Percentiles rank a stretch among this genome's conserved stretches.
Conservation (phyloP, 306 rosid genomes). For the Medicago arabica region DNA sequence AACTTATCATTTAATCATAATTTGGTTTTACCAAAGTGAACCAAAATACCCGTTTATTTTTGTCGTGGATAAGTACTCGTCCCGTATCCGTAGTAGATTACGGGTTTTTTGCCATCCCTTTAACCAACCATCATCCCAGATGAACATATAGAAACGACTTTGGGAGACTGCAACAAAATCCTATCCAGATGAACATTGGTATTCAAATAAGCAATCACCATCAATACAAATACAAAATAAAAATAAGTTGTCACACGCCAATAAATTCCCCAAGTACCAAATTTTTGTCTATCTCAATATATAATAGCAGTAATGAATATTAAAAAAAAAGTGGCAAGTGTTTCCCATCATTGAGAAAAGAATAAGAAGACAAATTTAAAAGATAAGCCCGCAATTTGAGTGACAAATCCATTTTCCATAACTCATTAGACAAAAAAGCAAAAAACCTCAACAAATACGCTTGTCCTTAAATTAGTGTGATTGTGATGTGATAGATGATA, state of each 20-base stretch:
- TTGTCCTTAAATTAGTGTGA: constrained; percentile 20
- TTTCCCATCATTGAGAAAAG: not conserved
- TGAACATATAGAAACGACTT: no score
- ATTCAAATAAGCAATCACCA: not conserved
- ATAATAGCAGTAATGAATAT: not conserved
- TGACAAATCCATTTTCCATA: constrained; percentile 40
- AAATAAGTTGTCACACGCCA: not conserved
- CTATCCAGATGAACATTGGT: not conserved
- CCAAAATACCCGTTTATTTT: no score
- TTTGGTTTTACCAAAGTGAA: no score
- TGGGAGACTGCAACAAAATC: not conserved
- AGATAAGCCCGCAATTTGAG: constrained; percentile 36
- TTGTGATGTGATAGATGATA: constrained; percentile 31
- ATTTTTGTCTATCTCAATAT: not conserved
- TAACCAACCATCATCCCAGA: no score
- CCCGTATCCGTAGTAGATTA: no score
- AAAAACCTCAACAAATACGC: not conserved
- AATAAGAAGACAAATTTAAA: constrained; percentile 4
- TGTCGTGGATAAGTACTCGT: no score
- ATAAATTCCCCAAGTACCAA: not conserved
- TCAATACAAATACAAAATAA: not conserved
- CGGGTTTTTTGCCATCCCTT: no score
- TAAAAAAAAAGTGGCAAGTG: constrained; percentile 3
- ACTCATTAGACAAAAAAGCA: constrained; percentile 1
- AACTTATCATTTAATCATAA: no score